Evolutionary conservation across 495 filamentous ascomycete species (phyloP).

Genomic region (Letharia lupina): DNA sequence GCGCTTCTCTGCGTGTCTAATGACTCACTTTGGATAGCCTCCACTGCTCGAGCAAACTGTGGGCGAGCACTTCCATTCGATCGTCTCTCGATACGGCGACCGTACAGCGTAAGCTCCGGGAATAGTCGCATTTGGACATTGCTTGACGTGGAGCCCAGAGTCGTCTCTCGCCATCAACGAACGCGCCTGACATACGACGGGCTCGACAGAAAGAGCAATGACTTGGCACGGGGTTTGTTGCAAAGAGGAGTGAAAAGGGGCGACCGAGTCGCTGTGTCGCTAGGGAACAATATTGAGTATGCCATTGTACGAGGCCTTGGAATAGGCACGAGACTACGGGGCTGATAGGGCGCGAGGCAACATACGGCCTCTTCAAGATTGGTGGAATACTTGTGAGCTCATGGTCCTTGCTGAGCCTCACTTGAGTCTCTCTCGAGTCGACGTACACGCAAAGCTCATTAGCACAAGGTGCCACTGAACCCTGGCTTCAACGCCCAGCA

Average conservation of each 20-base stretch:
- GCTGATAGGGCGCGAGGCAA: slow-evolving; percentile 38
- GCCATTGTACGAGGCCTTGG: slow-evolving; percentile 47
- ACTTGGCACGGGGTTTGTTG: slow-evolving; percentile 62
- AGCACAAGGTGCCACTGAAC: slow-evolving; percentile 68
- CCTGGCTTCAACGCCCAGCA: slow-evolving; percentile 79
- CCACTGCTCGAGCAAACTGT: slow-evolving; percentile 67
- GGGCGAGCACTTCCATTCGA: slow-evolving; percentile 66
- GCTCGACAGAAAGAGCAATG: slow-evolving; percentile 69
- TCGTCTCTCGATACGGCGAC: slow-evolving; percentile 67
- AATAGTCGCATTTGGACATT: background rate
- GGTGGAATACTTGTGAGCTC: slow-evolving; percentile 69
- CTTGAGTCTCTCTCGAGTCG: background rate
- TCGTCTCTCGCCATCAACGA: slow-evolving; percentile 58
- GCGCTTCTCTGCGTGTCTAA: background rate
- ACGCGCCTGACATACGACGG: slow-evolving; percentile 59
- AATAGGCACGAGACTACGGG: slow-evolving; percentile 1
- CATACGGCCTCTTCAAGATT: slow-evolving; percentile 87
- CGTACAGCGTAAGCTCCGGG: slow-evolving; percentile 53
- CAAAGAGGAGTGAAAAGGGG: slow-evolving; percentile 73
- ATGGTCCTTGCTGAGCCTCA: background rate
- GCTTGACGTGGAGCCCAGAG: slow-evolving; percentile 35
- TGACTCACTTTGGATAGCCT: slow-evolving; percentile 32
- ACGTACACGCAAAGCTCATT: background rate
- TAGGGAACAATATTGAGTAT: slow-evolving; percentile 81
- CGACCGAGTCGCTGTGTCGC: slow-evolving; percentile 73